Percentiles rank a stretch among this genome's conserved stretches.
phyloP scores from a whole-genome alignment of 2,329 filamentous ascomycete species.

The Neofusicoccum umdonicola region DNA sequence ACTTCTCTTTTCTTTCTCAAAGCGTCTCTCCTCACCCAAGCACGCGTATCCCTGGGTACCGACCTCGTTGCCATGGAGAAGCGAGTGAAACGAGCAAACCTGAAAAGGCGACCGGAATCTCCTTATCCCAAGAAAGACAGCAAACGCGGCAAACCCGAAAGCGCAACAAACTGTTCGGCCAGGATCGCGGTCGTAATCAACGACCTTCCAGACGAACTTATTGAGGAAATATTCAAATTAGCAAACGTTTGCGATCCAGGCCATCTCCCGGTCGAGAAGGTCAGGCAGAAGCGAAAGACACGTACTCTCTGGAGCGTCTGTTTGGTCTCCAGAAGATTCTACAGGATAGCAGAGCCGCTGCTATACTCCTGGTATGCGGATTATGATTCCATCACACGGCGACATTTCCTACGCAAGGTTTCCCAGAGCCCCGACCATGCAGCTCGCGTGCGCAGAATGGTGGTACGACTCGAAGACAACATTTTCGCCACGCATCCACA shows the following conservation, averaged over 20 bases:
- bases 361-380: conserved; percentile 1
- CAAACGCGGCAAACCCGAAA: conserved; percentile 1
- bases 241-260: background rate
- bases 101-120: background rate
- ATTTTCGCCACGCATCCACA: background rate
- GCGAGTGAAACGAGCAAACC: background rate
- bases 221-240: conserved; percentile 1
- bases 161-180: no score
- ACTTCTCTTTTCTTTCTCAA: background rate
- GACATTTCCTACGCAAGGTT: background rate
- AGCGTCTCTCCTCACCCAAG: background rate
- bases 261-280: background rate
- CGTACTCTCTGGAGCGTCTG: conserved; percentile 2
- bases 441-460: background rate
- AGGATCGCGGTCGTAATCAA: background rate
- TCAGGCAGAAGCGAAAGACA: background rate
- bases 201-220: background rate
- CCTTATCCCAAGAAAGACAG: background rate
- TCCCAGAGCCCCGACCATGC: background rate
- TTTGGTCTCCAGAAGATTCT: background rate
- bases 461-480: background rate
- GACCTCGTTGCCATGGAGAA: background rate
- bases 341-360: background rate
- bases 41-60: background rate
- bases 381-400: background rate